A percentile compares a stretch with the other conserved stretches of the same genome.
Conservation (phyloP, 2,329 filamentous ascomycete genomes). For the Fusarium sororula region DNA sequence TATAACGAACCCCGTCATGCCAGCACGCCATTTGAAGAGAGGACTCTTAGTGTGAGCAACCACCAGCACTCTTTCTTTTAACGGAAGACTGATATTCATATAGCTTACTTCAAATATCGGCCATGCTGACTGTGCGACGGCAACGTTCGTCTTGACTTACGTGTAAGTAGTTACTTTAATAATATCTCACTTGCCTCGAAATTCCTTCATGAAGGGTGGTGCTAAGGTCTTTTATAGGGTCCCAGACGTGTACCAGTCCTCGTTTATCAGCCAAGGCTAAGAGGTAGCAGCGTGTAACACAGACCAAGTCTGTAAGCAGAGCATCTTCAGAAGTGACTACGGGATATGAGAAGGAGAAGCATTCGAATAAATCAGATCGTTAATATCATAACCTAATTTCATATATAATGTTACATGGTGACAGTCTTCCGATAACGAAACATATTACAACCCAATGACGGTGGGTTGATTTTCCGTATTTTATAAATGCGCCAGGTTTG, state of each 20-base stretch:
- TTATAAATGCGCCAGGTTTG: not conserved
- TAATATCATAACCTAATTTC: not conserved
- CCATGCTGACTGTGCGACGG: not conserved
- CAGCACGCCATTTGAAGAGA: not conserved
- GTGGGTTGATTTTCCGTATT: accelerated
- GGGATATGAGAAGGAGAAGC: too few species aligned
- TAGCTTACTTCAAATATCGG: not conserved
- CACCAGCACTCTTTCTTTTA: too few species aligned
- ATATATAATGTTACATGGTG: not conserved
- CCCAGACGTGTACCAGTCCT: not conserved
- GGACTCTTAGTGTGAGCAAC: not conserved
- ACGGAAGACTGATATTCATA: not conserved
- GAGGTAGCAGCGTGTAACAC: accelerated
- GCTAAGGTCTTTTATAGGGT: not conserved
- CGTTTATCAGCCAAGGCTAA: not conserved
- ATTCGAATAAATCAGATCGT: accelerated
- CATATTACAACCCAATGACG: too few species aligned
- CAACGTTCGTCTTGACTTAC: not conserved
- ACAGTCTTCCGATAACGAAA: accelerated
- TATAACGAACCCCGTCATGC: not conserved
- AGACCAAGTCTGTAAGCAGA: too few species aligned
- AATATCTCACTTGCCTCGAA: too few species aligned
- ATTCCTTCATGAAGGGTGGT: accelerated
- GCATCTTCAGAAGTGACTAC: too few species aligned
- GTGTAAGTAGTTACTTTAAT: not conserved